Percentiles rank a stretch among this genome's conserved stretches.
phyloP scores from a whole-genome alignment of 352 stramenopile species.

The Phytophthora citrophthora region DNA sequence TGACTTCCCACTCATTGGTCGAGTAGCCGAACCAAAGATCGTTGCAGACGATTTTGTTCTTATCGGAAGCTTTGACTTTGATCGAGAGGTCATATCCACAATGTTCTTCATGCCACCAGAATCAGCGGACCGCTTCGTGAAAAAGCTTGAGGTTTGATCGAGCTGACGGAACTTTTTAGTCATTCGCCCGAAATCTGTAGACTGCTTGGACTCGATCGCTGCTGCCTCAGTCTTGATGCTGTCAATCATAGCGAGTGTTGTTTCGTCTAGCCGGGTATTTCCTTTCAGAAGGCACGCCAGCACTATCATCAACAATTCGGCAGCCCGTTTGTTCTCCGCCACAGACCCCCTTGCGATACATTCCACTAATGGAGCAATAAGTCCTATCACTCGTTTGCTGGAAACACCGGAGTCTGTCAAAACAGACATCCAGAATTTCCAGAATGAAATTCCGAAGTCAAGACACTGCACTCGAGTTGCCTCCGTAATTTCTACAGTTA shows the following conservation, averaged over 20 bases:
- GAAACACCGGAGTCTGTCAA: slow-evolving; percentile 54
- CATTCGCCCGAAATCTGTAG: slow-evolving; percentile 70
- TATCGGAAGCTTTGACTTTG: slow-evolving; percentile 31
- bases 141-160: slow-evolving; percentile 59
- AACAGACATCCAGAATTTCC: slow-evolving; percentile 70
- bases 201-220: slow-evolving; percentile 68
- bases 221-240: slow-evolving; percentile 52
- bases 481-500: slow-evolving; percentile 46
- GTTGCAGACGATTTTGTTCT: slow-evolving; percentile 15
- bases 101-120: slow-evolving; percentile 14
- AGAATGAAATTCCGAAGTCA: slow-evolving; percentile 78
- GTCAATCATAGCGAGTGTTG: slow-evolving; percentile 52
- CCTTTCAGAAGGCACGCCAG: slow-evolving; percentile 58
- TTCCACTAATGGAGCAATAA: slow-evolving; percentile 60
- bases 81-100: slow-evolving; percentile 27
- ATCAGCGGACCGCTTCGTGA: slow-evolving; percentile 43
- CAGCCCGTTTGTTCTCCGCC: slow-evolving; percentile 68
- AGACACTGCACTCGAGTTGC: slow-evolving; percentile 64
- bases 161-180: slow-evolving; percentile 74
- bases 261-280: slow-evolving; percentile 60
- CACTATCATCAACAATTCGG: slow-evolving; percentile 73
- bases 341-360: slow-evolving; percentile 55
- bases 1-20: slow-evolving; percentile 68
- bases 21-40: slow-evolving; percentile 25
- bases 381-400: slow-evolving; percentile 58